Evolutionary conservation across 441 rosid genomes (phyloP).

Genomic region (Bruguiera hainesii): DNA sequence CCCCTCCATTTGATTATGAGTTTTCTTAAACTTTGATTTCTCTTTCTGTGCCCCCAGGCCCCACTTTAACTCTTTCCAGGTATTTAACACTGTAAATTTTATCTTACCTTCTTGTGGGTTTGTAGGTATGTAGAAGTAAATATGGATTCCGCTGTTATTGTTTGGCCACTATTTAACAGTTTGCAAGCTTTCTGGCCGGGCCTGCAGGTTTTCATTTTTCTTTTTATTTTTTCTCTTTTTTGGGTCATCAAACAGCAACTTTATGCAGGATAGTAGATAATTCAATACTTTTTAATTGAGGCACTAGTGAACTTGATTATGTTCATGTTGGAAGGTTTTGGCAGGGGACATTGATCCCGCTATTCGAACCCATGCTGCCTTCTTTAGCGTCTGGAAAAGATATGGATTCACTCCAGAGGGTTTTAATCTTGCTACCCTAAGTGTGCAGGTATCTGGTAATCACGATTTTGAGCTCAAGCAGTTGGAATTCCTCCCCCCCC

Average conservation of each 20-base stretch:
- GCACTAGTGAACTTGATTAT: conserved; percentile 14
- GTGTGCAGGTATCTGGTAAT: conserved; percentile 49
- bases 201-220: conserved; percentile 63
- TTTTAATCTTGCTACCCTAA: conserved; percentile 84
- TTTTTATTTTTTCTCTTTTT: background rate
- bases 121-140: conserved; percentile 98
- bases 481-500: background rate
- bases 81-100: background rate
- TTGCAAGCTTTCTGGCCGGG: conserved; percentile 99
- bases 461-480: background rate
- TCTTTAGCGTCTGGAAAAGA: conserved; percentile 93
- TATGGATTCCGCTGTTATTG: conserved; percentile 98
- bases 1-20: conserved; percentile 23
- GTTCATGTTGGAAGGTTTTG: conserved; percentile 59
- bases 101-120: conserved; percentile 12
- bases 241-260: too few relatives aligned
- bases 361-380: conserved; percentile 93
- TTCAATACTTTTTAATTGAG: background rate
- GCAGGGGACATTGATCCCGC: conserved; percentile 98
- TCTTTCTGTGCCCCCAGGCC: background rate
- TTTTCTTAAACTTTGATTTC: conserved; percentile 4
- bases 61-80: too few relatives aligned
- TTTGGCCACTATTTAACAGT: conserved; percentile 96
- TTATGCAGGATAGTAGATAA: background rate
- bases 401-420: conserved; percentile 98